A percentile compares a stretch with the other conserved stretches of the same genome.
Evolutionary conservation across 2,329 filamentous ascomycete genomes (phyloP).

Genomic region (Cladophialophora bantiana): DNA sequence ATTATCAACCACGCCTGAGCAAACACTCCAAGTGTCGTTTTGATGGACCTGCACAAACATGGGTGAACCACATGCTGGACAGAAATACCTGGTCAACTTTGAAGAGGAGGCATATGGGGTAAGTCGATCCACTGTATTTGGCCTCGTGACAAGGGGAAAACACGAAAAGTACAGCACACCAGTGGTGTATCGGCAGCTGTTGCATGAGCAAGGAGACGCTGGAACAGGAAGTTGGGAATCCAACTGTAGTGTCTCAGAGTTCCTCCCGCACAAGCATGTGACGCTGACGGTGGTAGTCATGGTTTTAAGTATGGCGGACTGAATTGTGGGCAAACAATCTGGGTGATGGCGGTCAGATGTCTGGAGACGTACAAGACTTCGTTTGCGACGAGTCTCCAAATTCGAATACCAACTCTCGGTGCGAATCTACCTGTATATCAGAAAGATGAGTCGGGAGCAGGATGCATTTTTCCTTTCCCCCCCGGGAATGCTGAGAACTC

Average conservation of each 20-base stretch:
- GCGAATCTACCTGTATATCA: not conserved
- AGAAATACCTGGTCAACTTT: slow-evolving; percentile 44
- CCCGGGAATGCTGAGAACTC: not conserved
- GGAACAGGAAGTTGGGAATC: slow-evolving; percentile 25
- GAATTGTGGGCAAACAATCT: too few species aligned
- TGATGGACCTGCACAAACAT: slow-evolving; percentile 44
- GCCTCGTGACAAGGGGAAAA: slow-evolving; percentile 49
- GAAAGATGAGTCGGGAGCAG: not conserved
- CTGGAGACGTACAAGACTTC: not conserved
- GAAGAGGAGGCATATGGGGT: slow-evolving; percentile 55
- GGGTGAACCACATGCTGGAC: slow-evolving; percentile 35
- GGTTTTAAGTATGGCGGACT: not conserved
- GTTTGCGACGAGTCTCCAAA: not conserved
- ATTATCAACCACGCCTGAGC: slow-evolving; percentile 35
- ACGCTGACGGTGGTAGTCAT: slow-evolving; percentile 28
- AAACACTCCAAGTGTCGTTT: slow-evolving; percentile 40
- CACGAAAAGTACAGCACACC: slow-evolving; percentile 58
- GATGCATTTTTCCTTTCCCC: not conserved
- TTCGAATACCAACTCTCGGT: not conserved
- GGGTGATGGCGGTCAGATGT: too few species aligned
- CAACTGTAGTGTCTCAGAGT: slow-evolving; percentile 31
- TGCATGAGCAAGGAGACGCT: slow-evolving; percentile 59
- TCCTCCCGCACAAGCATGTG: slow-evolving; percentile 38
- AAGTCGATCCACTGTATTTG: slow-evolving; percentile 47
- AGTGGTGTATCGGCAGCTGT: slow-evolving; percentile 56